Evolutionary conservation across 106 monocot species (phyloP), one percentile per base, ranked within the genome.

Genomic region (Posidonia australis): DNA sequence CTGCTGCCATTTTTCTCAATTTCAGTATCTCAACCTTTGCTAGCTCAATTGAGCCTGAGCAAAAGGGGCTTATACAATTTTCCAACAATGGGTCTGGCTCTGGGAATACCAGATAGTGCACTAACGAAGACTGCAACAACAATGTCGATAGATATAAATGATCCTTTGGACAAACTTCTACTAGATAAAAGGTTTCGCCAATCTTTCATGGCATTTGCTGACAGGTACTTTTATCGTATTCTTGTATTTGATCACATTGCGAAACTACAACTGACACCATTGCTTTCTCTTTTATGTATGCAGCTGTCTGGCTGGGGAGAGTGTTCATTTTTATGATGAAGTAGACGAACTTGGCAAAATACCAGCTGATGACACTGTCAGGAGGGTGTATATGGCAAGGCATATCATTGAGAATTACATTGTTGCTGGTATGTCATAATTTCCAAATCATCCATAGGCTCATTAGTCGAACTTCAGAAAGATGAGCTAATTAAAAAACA

Each of bases 161-260:
- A 69, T 30, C 73, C 78, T 32, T 45, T 79, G 36, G 78, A 79
- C 44, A 74, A 74, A 65, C 65, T 79, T 1, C 64, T 74, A 56
- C 5, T 23, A 9, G 28, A 79, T 53, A 74, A 64, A 36, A 79
- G 28, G 28, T 79, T 79, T 44, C 73, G 68, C 14, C 68, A 69
- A 9, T 79, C 78, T 25, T 79, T 79, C 60, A 79, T 79, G 78
- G 78, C 30, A 9, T 79, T 73, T 51, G 73, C 78, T 1, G 78
- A 79, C 69, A 79, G 78, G 78, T 76, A 12, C 20, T 10, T 6
- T 31, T 13, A 7, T 64, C 1, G 18, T 14, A 19, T 32, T 14
- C 16, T 17, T 32, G 9, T 21, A 54, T 54, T 18, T 54, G 53
- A 22, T 9, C 22, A 54, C 53, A 20, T 16, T 28, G 26, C 4